phyloP scores from a whole-genome alignment of 495 filamentous ascomycete species.

The Parathielavia hyrcaniae region DNA sequence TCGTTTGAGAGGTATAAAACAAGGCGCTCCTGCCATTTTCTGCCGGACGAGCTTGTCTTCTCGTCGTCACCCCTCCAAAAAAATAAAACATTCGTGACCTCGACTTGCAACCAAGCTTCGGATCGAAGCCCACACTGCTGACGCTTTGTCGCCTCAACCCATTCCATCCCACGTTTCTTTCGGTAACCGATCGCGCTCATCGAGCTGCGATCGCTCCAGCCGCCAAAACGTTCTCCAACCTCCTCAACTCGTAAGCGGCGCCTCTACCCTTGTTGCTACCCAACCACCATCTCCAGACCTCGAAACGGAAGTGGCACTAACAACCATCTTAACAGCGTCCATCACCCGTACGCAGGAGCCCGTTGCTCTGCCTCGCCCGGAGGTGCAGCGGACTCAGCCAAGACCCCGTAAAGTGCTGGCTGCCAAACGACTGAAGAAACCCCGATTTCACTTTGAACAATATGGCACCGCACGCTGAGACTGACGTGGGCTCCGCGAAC shows the following conservation, averaged over 20 bases:
- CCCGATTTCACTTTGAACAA: slow-evolving; percentile 15
- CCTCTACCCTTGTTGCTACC: not conserved
- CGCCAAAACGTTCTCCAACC: slow-evolving; percentile 87
- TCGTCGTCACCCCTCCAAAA: not conserved
- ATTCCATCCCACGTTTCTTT: slow-evolving; percentile 18
- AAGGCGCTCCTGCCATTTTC: not conserved
- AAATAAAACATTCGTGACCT: not conserved
- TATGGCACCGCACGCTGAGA: slow-evolving; percentile 95
- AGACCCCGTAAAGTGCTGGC: slow-evolving; percentile 47
- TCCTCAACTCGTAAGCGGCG: slow-evolving; percentile 71
- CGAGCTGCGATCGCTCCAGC: slow-evolving; percentile 50
- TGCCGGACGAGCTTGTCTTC: not conserved
- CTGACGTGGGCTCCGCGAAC: slow-evolving; percentile 64
- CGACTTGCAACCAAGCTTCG: not conserved
- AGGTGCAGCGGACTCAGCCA: slow-evolving; percentile 73
- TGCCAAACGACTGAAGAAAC: slow-evolving; percentile 11
- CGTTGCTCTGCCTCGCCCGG: slow-evolving; percentile 87
- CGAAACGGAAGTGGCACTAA: slow-evolving; percentile 9
- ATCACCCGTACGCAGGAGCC: slow-evolving; percentile 96
- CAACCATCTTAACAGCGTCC: slow-evolving; percentile 51
- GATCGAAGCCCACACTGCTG: not conserved
- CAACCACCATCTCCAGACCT: not conserved
- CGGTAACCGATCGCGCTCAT: slow-evolving; percentile 44
- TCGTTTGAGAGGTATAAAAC: slow-evolving; percentile 7
- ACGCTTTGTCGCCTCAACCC: not conserved